Percentiles rank a stretch among this genome's conserved stretches.
These are phyloP conservation scores for Incumbomyces delicatus DNA, from an alignment of 2,329 filamentous ascomycete genomes.

Conservation along the genomic window DNA sequence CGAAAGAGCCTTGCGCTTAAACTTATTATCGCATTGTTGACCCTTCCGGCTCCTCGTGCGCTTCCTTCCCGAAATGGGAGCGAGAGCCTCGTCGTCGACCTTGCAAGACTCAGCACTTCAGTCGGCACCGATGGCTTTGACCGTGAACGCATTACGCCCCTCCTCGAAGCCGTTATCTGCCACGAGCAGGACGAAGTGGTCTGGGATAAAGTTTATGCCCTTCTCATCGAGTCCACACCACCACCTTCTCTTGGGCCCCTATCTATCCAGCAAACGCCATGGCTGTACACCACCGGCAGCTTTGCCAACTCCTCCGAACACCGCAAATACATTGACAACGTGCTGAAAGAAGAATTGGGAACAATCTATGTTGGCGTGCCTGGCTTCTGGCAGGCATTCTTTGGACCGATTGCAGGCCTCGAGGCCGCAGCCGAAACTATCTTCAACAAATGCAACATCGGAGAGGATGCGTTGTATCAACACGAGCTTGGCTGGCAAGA, in stretches of 20 bases:
- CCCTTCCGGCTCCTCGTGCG: conserved; percentile 12
- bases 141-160: conserved; percentile 14
- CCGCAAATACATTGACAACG: conserved; percentile 21
- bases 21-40: background rate
- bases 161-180: conserved; percentile 13
- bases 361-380: conserved; percentile 21
- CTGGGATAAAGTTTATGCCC: conserved; percentile 18
- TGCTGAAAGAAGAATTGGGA: conserved; percentile 23
- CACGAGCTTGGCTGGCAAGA: conserved; percentile 20
- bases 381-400: conserved; percentile 21
- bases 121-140: conserved; percentile 14
- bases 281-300: conserved; percentile 21
- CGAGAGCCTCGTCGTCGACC: conserved; percentile 14
- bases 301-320: conserved; percentile 24
- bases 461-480: conserved; percentile 19
- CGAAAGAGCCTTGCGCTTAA: background rate
- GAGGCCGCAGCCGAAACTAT: conserved; percentile 17
- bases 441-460: conserved; percentile 22
- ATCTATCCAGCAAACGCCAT: conserved; percentile 17
- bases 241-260: conserved; percentile 1
- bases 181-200: conserved; percentile 12
- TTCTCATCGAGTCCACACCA: conserved; percentile 13
- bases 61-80: conserved; percentile 8
- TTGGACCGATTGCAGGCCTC: conserved; percentile 20
- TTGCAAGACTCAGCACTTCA: conserved; percentile 13